Evolutionary conservation across 768 basidiomycete genomes (phyloP), one percentile per base, ranked within the genome.

Genomic region (Tylopilus rubrobrunneus): DNA sequence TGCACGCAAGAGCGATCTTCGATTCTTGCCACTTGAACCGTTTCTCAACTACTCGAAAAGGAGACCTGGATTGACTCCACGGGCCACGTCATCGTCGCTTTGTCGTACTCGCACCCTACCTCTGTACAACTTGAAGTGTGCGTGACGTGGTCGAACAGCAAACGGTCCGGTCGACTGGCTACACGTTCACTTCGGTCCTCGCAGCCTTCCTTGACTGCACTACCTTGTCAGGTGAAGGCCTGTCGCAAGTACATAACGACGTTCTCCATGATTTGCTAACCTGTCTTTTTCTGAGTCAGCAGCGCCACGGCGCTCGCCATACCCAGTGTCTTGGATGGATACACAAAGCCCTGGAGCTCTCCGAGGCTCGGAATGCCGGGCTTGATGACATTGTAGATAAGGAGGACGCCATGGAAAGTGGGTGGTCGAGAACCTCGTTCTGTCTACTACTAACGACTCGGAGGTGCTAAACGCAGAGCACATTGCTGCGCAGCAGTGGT

Each of bases 181-280:
- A 69, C 12, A 62, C 71, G 28, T 62, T 80, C 14, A 63, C 76
- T 23, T 61, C 67, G 0, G 71, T 79, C 8, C 43, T 84, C 7
- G 68, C 73, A 45, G 77, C 79, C 7, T 76, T 79, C 49, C 63
- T 84, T 17, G 81, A 84, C 25, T 61, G 68, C 31, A 56, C 55
- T 9, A 59, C 56, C n/a, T 45, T 61, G 21, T 59, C 56, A 3
- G 12, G 57, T 3, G 55, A 56, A 9, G 51, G 63, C 28, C 19
- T 71, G 39, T 59, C 61, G 2, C 47, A 52, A 15, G 50, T 62
- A 1, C 54, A 69, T 17, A 49, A 58, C 33, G 62, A 66, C 10
- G 42, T 63, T 19, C 74, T 77, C 66, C n/a, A 56, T 1, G 56
- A 56, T 11, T 66, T 74, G 33, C 50, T 78, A 27, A 48, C 66